Evolutionary conservation across 257 asterid genomes (phyloP), one percentile per base, ranked within the genome.

Genomic region (Thymus quinquecostatus): DNA sequence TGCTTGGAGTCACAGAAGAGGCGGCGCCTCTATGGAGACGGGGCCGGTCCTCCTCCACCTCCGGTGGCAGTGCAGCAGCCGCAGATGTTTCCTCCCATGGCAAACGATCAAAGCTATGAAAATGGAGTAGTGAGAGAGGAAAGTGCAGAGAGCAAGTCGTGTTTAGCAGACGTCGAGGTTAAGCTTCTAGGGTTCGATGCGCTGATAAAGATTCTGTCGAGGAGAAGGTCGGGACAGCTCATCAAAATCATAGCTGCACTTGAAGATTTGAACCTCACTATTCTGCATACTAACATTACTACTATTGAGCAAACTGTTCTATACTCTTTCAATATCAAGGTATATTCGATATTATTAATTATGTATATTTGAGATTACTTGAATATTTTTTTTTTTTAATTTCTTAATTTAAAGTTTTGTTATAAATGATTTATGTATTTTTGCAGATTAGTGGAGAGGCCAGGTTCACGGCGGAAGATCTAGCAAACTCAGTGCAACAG

Each of bases 1-100:
- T 94, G 99, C 83, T 93, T 94, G 4, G 98, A 91, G 80, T 94
- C 98, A 1, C 97, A 94, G 59, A 94, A 94, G 69, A 78, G 99
- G 75, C 80, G 99, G 41, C 77, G 96, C 60, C 87, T 91, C 6
- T 85, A 83, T 51, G 98, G 96, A 1, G 95, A 85, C 0, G 76
- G 77, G 41, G 79, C 75, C 1, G 50, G 82, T 55, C 75, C 82
- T 3, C 41, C 41, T 38, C 41, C 41, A 1, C 41, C 38, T 34
- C 38, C 38, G 13, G 61, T 75, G 47, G 73, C 60, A 0, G 70
- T 77, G 21, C 81, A 70, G 14, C 38, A 63, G 53, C 66, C 8
- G 77, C 87, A 5, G 10, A 80, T 78, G 68, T 73, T 77, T 51
- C 89, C 90, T 8, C 13, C 60, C 6, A 55, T 55, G 43, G 63